phyloP scores from a whole-genome alignment of 2,329 filamentous ascomycete genomes.

The Clarireedia sp. region DNA sequence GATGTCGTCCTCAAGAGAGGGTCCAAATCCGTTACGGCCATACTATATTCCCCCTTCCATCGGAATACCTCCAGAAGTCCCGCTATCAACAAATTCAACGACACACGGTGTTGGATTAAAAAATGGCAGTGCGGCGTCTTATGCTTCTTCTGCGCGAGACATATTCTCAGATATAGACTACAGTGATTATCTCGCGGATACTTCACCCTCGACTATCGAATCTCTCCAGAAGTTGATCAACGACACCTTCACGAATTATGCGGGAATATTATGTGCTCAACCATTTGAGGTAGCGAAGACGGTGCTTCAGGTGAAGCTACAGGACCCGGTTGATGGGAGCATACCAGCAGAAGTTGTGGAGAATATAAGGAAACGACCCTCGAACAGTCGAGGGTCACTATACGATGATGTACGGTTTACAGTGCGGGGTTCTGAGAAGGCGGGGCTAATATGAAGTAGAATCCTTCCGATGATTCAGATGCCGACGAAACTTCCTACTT shows the following conservation, averaged over 20 bases:
- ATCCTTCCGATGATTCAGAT: conserved; percentile 59
- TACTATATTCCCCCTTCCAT: conserved; percentile 60
- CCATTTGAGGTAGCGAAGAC: conserved; percentile 97
- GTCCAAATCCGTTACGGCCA: conserved; percentile 50
- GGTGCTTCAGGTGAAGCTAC: conserved; percentile 67
- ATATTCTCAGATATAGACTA: conserved; percentile 89
- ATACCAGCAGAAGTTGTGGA: conserved; percentile 14
- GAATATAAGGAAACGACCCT: neutral
- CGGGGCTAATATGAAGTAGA: conserved; percentile 12
- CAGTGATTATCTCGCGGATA: conserved; percentile 73
- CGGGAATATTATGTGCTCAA: conserved; percentile 79
- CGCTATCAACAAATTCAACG: conserved; percentile 29
- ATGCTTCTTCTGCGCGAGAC: conserved; percentile 65
- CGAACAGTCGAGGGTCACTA: conserved; percentile 19
- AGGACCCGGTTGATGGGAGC: conserved; percentile 31
- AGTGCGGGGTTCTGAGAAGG: neutral
- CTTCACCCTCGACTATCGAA: conserved; percentile 66
- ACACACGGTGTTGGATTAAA: conserved; percentile 27
- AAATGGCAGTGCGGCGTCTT: conserved; percentile 38
- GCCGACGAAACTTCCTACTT: conserved; percentile 80
- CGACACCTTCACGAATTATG: conserved; percentile 86
- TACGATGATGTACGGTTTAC: conserved; percentile 22
- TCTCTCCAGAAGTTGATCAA: conserved; percentile 72
- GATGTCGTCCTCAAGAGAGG: conserved; percentile 42
- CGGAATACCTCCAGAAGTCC: conserved; percentile 42